Evolutionary conservation across 2,329 filamentous ascomycete species (phyloP).

Genomic region (Botrytis deweyae): DNA sequence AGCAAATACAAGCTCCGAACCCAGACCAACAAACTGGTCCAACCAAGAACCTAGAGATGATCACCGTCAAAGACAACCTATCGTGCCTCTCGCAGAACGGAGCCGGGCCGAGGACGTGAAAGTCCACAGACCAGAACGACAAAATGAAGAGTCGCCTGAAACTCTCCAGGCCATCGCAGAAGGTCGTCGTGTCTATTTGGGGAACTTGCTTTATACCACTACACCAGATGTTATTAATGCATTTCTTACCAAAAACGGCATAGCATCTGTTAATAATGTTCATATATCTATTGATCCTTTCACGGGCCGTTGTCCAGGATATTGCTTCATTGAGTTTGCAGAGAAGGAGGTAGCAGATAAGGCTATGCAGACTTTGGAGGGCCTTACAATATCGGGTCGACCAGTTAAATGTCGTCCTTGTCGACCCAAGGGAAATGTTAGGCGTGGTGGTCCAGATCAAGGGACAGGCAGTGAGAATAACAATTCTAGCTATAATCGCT

Average conservation of each 20-base stretch:
- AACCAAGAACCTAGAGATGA: background rate
- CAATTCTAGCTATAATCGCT: background rate
- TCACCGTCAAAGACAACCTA: conserved; percentile 7
- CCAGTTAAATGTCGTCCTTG: conserved; percentile 5
- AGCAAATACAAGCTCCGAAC: background rate
- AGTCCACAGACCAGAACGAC: background rate
- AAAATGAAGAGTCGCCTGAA: background rate
- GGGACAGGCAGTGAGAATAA: background rate
- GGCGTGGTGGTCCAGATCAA: background rate
- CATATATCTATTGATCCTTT: conserved; percentile 6
- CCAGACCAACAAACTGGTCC: background rate
- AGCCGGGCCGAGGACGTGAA: background rate
- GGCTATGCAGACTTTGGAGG: background rate
- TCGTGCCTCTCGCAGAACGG: background rate
- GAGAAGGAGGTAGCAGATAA: background rate
- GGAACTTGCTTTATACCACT: background rate
- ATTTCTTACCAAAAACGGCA: background rate
- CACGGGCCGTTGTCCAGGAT: background rate
- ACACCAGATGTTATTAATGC: background rate
- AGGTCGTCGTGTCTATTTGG: conserved; percentile 13
- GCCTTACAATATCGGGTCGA: background rate
- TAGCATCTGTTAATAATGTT: background rate
- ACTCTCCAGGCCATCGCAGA: background rate
- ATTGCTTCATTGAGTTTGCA: conserved; percentile 13
- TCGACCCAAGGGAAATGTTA: background rate